Evolutionary conservation across 192 early-diverging fungal species (phyloP).

Genomic region (Rhizophagus clarus): DNA sequence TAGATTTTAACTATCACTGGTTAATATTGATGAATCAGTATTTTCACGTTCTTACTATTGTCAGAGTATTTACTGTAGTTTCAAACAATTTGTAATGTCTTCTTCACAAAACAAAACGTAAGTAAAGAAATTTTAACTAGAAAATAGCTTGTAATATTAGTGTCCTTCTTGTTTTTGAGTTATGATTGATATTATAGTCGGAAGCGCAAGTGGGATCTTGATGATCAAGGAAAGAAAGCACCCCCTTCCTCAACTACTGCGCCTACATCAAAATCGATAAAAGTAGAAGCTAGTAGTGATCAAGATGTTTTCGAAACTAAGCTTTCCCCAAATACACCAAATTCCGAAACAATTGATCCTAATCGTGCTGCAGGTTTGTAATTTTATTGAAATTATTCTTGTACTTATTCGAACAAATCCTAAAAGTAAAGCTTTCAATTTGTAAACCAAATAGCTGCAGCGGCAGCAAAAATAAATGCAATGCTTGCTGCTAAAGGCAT

Average conservation of each 20-base stretch:
- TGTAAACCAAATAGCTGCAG: slow-evolving; percentile 39
- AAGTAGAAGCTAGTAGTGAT: slow-evolving; percentile 11
- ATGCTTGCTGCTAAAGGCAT: slow-evolving; percentile 57
- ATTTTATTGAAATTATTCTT: neutral
- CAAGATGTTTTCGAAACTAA: neutral
- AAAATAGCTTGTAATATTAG: neutral
- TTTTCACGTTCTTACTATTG: neutral
- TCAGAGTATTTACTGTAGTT: neutral
- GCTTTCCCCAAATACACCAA: neutral
- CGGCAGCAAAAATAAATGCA: slow-evolving; percentile 57
- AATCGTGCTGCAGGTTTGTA: slow-evolving; percentile 12
- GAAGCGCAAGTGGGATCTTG: slow-evolving; percentile 49
- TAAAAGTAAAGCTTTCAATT: neutral
- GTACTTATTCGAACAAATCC: neutral
- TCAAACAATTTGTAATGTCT: neutral
- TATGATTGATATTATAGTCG: slow-evolving; percentile 13
- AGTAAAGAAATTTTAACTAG: neutral
- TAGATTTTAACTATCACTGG: neutral
- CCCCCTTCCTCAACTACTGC: slow-evolving; percentile 17
- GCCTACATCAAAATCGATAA: slow-evolving; percentile 25
- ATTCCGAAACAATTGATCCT: slow-evolving; percentile 4
- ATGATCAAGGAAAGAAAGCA: slow-evolving; percentile 41
- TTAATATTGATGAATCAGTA: neutral
- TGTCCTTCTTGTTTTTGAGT: neutral
- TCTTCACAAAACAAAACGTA: neutral